Evolutionary conservation across 2,329 filamentous ascomycete genomes (phyloP).

Genomic region (Cercospora citrullina): DNA sequence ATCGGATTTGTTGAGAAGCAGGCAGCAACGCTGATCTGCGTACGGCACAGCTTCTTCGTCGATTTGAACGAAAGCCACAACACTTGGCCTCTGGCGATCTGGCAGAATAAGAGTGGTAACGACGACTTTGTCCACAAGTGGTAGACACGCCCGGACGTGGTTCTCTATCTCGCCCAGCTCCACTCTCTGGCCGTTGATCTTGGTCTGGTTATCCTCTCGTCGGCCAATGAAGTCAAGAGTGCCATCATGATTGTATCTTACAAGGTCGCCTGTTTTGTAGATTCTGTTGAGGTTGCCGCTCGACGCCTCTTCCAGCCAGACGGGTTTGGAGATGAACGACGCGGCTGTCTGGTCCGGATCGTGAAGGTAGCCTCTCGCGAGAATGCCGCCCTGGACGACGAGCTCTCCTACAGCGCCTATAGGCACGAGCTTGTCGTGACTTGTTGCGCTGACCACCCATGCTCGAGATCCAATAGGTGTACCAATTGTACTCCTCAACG

Average conservation of each 20-base stretch:
- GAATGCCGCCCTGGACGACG: slow-evolving; percentile 46
- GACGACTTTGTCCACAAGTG: not conserved
- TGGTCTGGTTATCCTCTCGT: not conserved
- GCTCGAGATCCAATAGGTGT: not conserved
- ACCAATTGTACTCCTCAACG: not conserved
- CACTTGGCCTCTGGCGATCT: not conserved
- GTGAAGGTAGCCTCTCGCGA: slow-evolving; percentile 48
- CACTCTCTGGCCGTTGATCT: slow-evolving; percentile 1
- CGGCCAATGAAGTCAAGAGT: not conserved
- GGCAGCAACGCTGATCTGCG: not conserved
- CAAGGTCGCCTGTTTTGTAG: slow-evolving; percentile 31
- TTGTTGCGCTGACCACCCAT: slow-evolving; percentile 19
- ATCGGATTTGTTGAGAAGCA: not conserved
- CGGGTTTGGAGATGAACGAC: slow-evolving; percentile 33
- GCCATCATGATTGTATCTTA: slow-evolving; percentile 38
- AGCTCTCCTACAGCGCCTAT: slow-evolving; percentile 42
- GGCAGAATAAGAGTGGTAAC: not conserved
- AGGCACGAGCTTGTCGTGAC: slow-evolving; percentile 16
- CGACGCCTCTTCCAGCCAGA: not conserved
- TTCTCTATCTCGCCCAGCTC: not conserved
- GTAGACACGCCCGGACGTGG: not conserved
- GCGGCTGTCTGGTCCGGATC: slow-evolving; percentile 28
- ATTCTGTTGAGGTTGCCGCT: slow-evolving; percentile 42
- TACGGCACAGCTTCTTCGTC: not conserved
- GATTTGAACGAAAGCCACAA: not conserved